Evolutionary conservation across 2,329 filamentous ascomycete genomes (phyloP).

Genomic region (Periconia sp.): DNA sequence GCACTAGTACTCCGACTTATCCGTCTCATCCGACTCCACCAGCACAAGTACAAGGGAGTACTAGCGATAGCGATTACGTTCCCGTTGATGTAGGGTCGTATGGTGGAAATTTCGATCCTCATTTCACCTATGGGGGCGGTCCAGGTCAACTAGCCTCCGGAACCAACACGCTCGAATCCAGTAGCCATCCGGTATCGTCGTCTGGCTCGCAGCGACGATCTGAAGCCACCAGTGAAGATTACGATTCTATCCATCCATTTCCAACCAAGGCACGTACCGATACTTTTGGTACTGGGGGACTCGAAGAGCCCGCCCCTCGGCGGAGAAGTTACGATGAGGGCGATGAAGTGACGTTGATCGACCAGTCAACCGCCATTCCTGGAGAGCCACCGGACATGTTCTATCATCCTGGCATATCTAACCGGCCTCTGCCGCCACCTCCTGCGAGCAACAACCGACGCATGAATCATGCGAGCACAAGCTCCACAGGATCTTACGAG

Average conservation of each 20-base stretch:
- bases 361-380: slow-evolving; percentile 47
- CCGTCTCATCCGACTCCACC: too few relatives aligned
- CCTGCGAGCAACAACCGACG: slow-evolving; percentile 63
- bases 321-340: slow-evolving; percentile 91
- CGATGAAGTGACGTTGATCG: slow-evolving; percentile 69
- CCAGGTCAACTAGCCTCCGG: slow-evolving; percentile 48
- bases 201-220: slow-evolving; percentile 54
- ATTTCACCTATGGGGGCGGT: slow-evolving; percentile 65
- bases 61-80: slow-evolving; percentile 73
- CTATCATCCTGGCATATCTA: slow-evolving; percentile 81
- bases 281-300: slow-evolving; percentile 86
- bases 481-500: slow-evolving; percentile 54
- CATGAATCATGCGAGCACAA: slow-evolving; percentile 43
- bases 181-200: slow-evolving; percentile 49
- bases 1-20: slow-evolving; percentile 17
- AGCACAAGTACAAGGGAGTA: slow-evolving; percentile 33
- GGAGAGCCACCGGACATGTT: slow-evolving; percentile 85
- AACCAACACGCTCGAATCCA: slow-evolving; percentile 32
- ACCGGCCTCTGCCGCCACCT: slow-evolving; percentile 67
- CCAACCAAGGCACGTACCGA: slow-evolving; percentile 75
- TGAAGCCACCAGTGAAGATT: slow-evolving; percentile 50
- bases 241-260: slow-evolving; percentile 63
- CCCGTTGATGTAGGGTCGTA: slow-evolving; percentile 75
- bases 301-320: slow-evolving; percentile 74
- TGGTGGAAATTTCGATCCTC: slow-evolving; percentile 72